A percentile compares a stretch with the other conserved stretches of the same genome.
These are phyloP conservation scores for Flaveria floridana DNA, from an alignment of 140 eudicot species.

Conservation along the genomic window DNA sequence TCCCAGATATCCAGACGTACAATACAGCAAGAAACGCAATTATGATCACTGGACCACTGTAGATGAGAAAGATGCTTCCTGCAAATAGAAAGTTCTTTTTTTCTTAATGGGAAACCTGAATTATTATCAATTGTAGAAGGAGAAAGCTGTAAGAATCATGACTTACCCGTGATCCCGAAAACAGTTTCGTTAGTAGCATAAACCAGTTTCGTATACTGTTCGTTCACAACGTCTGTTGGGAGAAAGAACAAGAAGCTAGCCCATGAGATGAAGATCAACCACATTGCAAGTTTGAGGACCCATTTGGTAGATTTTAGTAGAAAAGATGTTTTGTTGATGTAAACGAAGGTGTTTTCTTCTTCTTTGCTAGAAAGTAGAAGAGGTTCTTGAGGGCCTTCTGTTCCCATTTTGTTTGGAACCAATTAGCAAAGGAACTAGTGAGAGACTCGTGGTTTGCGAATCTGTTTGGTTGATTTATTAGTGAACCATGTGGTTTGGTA, in stretches of 20 bases:
- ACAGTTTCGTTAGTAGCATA: constrained; percentile 42
- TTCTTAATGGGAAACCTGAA: neutral
- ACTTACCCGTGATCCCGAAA: constrained; percentile 61
- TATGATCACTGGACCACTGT: constrained; percentile 59
- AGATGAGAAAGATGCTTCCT: constrained; percentile 66
- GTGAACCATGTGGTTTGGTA: neutral
- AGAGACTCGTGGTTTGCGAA: neutral
- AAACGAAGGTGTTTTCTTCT: constrained; percentile 17
- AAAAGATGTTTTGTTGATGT: constrained; percentile 37
- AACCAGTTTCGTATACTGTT: constrained; percentile 22
- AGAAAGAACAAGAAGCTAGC: constrained; percentile 43
- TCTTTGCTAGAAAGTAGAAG: constrained; percentile 48
- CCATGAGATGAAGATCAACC: constrained; percentile 71
- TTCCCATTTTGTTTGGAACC: constrained; percentile 42
- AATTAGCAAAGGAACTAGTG: neutral
- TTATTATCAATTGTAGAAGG: too few species aligned
- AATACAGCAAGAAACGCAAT: constrained; percentile 60
- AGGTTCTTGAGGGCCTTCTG: constrained; percentile 46
- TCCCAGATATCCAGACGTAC: constrained; percentile 49
- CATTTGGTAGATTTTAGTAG: constrained; percentile 50
- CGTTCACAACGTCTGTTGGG: constrained; percentile 42
- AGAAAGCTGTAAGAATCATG: neutral
- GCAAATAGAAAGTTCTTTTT: constrained; percentile 13
- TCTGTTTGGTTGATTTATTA: neutral
- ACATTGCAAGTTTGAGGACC: constrained; percentile 63